Evolutionary conservation across 2,329 filamentous ascomycete genomes (phyloP).

Genomic region (Penicillium sp.): DNA sequence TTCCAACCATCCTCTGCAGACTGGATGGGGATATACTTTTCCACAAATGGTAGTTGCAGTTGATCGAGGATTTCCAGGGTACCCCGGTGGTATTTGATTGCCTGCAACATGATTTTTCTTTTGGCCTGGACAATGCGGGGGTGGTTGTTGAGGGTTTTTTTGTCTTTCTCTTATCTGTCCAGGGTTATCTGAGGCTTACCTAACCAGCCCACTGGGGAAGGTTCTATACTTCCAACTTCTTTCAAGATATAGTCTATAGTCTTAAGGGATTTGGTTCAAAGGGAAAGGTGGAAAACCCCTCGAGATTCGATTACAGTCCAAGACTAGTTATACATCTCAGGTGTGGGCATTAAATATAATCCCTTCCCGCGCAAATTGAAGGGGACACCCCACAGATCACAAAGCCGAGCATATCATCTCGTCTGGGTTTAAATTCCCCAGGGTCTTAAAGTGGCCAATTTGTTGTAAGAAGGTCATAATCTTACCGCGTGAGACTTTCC

Average conservation of each 20-base stretch:
- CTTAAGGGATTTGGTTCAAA: background rate
- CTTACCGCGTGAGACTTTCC: background rate
- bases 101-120: slow-evolving; percentile 51
- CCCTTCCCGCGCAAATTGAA: background rate
- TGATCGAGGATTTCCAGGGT: slow-evolving; percentile 63
- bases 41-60: slow-evolving; percentile 60
- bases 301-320: background rate
- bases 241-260: background rate
- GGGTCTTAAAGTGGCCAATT: background rate
- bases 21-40: slow-evolving; percentile 56
- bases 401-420: background rate
- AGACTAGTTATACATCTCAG: background rate
- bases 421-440: background rate
- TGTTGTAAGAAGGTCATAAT: background rate
- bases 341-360: background rate
- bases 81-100: slow-evolving; percentile 60
- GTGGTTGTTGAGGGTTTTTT: background rate
- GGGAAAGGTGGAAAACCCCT: background rate
- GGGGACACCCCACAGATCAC: background rate
- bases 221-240: background rate
- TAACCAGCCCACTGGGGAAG: background rate
- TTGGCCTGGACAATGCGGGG: background rate
- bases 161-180: background rate
- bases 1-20: slow-evolving; percentile 63
- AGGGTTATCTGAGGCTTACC: background rate